Evolutionary conservation across 306 rosid genomes (phyloP), one percentile per base, ranked within the genome.

Genomic region (Prunus armeniaca): DNA sequence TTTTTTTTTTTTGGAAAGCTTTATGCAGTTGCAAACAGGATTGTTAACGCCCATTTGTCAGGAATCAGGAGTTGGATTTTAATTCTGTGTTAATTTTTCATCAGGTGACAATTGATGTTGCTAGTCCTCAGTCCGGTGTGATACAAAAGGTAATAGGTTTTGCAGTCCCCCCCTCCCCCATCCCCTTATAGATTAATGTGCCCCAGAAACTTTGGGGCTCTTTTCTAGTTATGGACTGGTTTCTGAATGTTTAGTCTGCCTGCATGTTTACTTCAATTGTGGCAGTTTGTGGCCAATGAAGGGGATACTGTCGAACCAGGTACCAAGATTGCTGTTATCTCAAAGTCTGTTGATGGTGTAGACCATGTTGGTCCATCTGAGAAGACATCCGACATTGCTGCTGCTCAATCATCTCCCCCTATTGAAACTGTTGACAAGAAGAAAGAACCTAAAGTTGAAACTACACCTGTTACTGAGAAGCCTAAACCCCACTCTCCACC

Each of bases 301-400:
- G 97, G 97, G 20, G 96, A 92, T 78, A 92, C 97, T 14, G 97
- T 92, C 71, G 91, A 82, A 80, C 91, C 96, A 70, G 97, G 97
- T 52, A 79, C 89, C 86, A 88, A 88, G 90, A 90, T 92, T 75
- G 97, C 93, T 81, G 76, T 92, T 76, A 92, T 92, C 79, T 88
- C 94, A 82, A 89, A 88, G 78, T 88, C 97, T 70, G 91, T 80
- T 85, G 97, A 89, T 55, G 93, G 87, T 46, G 89, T 84, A 43
- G 80, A 87, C 73, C 91, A 88, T n/a, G 93, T 85, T 63, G 90
- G 88, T 58, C 93, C 96, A 63, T 89, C 96, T 73, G 89, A 87
- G 82, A 72, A 80, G 68, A 50, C 86, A 64, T 56, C 88, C 38
- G 89, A 83, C 78, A 83, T 78, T 77, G 81, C 87, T 63, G 77